A percentile compares a stretch with the other conserved stretches of the same genome.
phyloP scores from a whole-genome alignment of 2,329 filamentous ascomycete genomes.

The Chrysoporthe cubensis region DNA sequence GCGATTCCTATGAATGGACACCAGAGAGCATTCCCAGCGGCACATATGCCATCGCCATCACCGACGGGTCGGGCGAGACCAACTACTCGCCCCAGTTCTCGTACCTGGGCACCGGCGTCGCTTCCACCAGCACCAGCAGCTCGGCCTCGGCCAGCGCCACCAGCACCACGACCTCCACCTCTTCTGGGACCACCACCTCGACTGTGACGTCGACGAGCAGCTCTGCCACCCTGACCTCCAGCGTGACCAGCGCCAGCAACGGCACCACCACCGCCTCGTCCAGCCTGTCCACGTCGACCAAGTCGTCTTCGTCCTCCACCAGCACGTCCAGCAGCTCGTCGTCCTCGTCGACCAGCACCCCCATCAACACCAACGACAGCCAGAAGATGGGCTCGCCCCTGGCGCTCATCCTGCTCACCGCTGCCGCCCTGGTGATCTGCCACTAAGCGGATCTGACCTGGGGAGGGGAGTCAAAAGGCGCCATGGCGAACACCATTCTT shows the following conservation, averaged over 20 bases:
- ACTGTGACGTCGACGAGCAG: slow-evolving; percentile 24
- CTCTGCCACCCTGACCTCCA: slow-evolving; percentile 32
- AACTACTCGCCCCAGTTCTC: slow-evolving; percentile 52
- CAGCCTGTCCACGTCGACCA: slow-evolving; percentile 28
- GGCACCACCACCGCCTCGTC: slow-evolving; percentile 30
- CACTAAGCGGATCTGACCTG: slow-evolving; percentile 37
- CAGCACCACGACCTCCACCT: slow-evolving; percentile 23
- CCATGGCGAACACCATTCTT: background rate
- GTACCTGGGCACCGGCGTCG: slow-evolving; percentile 36
- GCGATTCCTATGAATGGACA: slow-evolving; percentile 44
- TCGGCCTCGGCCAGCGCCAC: slow-evolving; percentile 29
- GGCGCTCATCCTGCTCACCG: slow-evolving; percentile 44
- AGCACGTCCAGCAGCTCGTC: slow-evolving; percentile 28
- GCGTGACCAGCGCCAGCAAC: slow-evolving; percentile 30
- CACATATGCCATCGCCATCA: slow-evolving; percentile 52
- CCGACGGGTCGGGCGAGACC: slow-evolving; percentile 40
- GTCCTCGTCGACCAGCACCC: slow-evolving; percentile 33
- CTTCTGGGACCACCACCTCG: slow-evolving; percentile 28
- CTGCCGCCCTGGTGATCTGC: slow-evolving; percentile 47
- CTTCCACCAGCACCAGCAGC: slow-evolving; percentile 26
- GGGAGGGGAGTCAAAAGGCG: background rate
- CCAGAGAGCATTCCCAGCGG: slow-evolving; percentile 43
- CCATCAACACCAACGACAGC: slow-evolving; percentile 41
- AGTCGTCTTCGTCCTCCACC: slow-evolving; percentile 10
- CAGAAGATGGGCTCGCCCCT: slow-evolving; percentile 45